Evolutionary conservation across 495 filamentous ascomycete genomes (phyloP), one percentile per base, ranked within the genome.

Genomic region (Penicillium pancosmium): DNA sequence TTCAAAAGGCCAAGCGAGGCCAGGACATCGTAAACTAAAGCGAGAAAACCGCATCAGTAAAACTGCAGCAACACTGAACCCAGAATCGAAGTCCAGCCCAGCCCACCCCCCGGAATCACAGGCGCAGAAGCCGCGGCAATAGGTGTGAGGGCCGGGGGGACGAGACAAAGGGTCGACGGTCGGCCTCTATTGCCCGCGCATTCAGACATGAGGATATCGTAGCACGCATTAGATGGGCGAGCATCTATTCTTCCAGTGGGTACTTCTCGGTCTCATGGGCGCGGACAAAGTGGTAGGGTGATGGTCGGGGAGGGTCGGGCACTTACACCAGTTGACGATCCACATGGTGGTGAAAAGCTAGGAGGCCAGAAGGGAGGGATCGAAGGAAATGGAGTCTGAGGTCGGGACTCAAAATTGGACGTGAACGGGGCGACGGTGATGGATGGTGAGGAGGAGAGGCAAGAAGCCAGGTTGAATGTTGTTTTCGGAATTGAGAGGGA

Each of bases 301-400:
- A 55, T 53, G 50, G 57, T 58, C 16, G 64, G 62, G 52, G 48
- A 43, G 52, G 51, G 52, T 35, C 48, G n/a, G 70, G 19, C 50
- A 81, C 90, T 74, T 90, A 94, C 91, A 96, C 93, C 93, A 98
- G 85, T 91, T 91, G 63, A 96, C 73, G 71, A 98, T 88, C 92
- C 91, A 97, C 93, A 98, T 97, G 59, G 71, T 52, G 57, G 35
- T 23, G 50, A 62, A 35, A 27, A 44, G 40, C 21, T 38, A 54
- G 48, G 55, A 47, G 40, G 36, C 55, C 25, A 57, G 21, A 23
- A 49, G 27, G 53, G 19, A 57, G 44, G 25, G 41, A 43, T 55
- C 54, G 50, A 50, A 41, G 36, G 48, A 59, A 56, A 55, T 36
- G 60, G 33, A 13, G 18, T 41, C 27, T 9, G 27, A 31, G 27